Evolutionary conservation across 2,329 filamentous ascomycete species (phyloP).

Genomic region (Mycogone perniciosa): DNA sequence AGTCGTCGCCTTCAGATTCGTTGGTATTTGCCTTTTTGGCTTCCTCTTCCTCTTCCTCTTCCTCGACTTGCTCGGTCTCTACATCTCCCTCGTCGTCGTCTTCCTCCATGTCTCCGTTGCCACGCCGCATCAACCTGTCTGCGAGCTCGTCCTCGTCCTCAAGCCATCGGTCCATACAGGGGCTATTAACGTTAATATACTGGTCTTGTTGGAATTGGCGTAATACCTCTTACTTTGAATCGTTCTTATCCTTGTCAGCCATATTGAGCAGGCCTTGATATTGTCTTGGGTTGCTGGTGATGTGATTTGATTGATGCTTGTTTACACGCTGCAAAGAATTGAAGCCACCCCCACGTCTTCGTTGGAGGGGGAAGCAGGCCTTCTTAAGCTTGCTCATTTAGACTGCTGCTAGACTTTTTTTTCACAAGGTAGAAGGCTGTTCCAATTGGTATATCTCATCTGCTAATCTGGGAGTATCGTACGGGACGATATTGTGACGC

Average conservation of each 20-base stretch:
- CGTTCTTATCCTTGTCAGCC: background rate
- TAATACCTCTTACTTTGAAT: background rate
- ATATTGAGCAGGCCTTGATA: background rate
- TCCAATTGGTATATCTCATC: conserved; percentile 3
- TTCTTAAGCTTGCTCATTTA: conserved; percentile 1
- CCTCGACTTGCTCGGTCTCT: too few species aligned
- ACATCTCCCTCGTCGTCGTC: background rate
- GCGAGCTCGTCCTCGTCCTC: background rate
- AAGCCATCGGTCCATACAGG: background rate
- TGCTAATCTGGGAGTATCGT: background rate
- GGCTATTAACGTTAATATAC: conserved; percentile 2
- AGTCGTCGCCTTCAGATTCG: background rate
- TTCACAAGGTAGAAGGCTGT: background rate
- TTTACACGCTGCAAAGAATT: background rate
- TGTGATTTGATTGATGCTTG: background rate
- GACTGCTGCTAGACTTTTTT: background rate
- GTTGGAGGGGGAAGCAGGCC: background rate
- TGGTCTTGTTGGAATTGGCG: background rate
- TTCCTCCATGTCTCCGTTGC: background rate
- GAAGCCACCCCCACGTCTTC: background rate
- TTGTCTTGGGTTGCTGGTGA: background rate
- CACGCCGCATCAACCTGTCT: background rate
- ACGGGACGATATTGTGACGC: conserved; percentile 1
- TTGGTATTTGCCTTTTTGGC: too few species aligned
- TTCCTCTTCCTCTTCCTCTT: too few species aligned